Percentiles rank a stretch among this genome's conserved stretches.
These are phyloP conservation scores for Umbellularia californica DNA, from an alignment of 164 flowering plant species.

Conservation along the genomic window DNA sequence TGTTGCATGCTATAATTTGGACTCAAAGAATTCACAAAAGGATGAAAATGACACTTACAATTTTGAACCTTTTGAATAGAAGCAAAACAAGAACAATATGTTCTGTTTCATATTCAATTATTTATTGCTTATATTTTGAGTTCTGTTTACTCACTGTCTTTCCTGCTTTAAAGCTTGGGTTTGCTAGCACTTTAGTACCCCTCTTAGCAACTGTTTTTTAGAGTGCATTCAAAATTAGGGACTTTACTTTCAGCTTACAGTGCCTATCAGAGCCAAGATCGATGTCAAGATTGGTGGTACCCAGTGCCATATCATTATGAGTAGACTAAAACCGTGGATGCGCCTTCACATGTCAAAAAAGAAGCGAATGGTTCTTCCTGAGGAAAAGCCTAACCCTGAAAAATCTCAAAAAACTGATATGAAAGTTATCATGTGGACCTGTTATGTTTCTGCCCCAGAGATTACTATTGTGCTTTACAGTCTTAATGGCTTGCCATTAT, in stretches of 20 bases:
- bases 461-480: constrained; percentile 76
- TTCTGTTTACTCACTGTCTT: too few species aligned
- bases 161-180: not conserved
- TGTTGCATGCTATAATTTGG: too few species aligned
- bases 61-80: too few species aligned
- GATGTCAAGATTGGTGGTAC: constrained; percentile 94
- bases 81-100: too few species aligned
- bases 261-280: constrained; percentile 77
- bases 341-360: constrained; percentile 47
- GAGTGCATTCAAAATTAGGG: too few species aligned
- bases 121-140: too few species aligned
- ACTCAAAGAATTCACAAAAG: too few species aligned
- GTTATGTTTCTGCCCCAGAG: constrained; percentile 93
- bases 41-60: too few species aligned
- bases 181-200: not conserved
- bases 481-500: constrained; percentile 54
- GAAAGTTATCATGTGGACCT: constrained; percentile 82
- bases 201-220: not conserved
- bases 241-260: constrained; percentile 48
- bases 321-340: constrained; percentile 77
- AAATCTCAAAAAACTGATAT: constrained; percentile 37
- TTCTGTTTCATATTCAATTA: too few species aligned
- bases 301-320: constrained; percentile 69
- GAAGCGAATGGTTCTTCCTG: constrained; percentile 62
- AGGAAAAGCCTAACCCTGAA: constrained; percentile 34